Evolutionary conservation across 1,139 yeast genomes (phyloP).

Genomic region (Hanseniaspora uvarum): DNA sequence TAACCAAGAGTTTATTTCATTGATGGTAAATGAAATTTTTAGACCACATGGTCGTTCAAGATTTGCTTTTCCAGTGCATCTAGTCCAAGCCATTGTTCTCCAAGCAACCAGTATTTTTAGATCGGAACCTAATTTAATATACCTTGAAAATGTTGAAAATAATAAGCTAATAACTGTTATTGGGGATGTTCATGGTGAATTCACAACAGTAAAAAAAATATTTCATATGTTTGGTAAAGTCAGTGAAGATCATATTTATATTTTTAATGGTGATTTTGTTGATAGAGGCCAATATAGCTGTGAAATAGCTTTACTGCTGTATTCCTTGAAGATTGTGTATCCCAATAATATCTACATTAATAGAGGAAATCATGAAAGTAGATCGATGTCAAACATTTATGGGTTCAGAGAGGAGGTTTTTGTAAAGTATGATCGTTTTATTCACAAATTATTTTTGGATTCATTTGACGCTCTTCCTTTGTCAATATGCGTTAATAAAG

Average conservation of each 20-base stretch:
- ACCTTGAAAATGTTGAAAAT: slow-evolving; percentile 38
- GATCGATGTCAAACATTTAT: slow-evolving; percentile 91
- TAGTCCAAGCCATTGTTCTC: slow-evolving; percentile 72
- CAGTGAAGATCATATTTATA: slow-evolving; percentile 54
- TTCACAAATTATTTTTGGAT: slow-evolving; percentile 79
- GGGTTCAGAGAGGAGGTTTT: slow-evolving; percentile 96
- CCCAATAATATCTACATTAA: slow-evolving; percentile 70
- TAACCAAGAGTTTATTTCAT: slow-evolving; percentile 47
- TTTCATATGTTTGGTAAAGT: slow-evolving; percentile 64
- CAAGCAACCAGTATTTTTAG: slow-evolving; percentile 58
- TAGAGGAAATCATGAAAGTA: slow-evolving; percentile 95
- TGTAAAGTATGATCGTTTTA: slow-evolving; percentile 69
- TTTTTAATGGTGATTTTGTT: slow-evolving; percentile 95
- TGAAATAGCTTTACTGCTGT: slow-evolving; percentile 79
- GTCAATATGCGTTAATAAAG: slow-evolving; percentile 66
- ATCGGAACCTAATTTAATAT: slow-evolving; percentile 66
- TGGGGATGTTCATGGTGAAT: slow-evolving; percentile 98
- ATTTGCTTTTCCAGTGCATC: slow-evolving; percentile 72
- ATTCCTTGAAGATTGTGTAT: slow-evolving; percentile 63
- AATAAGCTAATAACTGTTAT: slow-evolving; percentile 56
- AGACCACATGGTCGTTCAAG: slow-evolving; percentile 31
- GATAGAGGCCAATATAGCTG: slow-evolving; percentile 98
- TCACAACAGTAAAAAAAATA: slow-evolving; percentile 73
- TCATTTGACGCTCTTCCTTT: slow-evolving; percentile 80
- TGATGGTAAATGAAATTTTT: slow-evolving; percentile 55